Percentiles rank a stretch among this genome's conserved stretches.
Conservation (phyloP, 768 basidiomycete genomes). For the Kwoniella bestiolae region DNA sequence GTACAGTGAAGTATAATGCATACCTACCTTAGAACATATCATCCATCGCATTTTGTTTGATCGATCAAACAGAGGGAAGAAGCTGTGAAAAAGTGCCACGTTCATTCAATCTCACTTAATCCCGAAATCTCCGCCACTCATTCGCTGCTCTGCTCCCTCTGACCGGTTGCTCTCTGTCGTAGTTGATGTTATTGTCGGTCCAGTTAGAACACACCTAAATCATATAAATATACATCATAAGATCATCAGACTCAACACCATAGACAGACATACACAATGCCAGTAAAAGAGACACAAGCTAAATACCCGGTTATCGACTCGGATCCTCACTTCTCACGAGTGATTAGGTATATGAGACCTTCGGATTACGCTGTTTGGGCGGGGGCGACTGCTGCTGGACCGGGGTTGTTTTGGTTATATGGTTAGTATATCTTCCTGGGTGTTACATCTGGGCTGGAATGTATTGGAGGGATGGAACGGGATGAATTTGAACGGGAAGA, state of each 20-base stretch:
- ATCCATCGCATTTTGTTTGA: no score
- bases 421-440: constrained; percentile 66
- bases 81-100: background rate
- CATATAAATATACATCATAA: background rate
- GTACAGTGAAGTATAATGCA: background rate
- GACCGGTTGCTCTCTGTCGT: no score
- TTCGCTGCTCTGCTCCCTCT: background rate
- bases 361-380: constrained; percentile 88
- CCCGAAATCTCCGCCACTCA: constrained; percentile 2
- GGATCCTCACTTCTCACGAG: constrained; percentile 86
- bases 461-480: background rate
- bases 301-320: constrained; percentile 90
- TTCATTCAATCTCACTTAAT: background rate
- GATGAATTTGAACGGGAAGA: background rate
- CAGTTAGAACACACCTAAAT: background rate
- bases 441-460: background rate
- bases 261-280: constrained; percentile 30
- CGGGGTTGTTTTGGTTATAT: constrained; percentile 77
- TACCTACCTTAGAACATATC: no score
- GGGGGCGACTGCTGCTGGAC: constrained; percentile 76
- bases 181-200: no score
- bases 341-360: constrained; percentile 83
- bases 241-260: background rate
- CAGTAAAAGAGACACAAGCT: constrained; percentile 56
- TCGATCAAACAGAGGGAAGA: no score